Evolutionary conservation across 306 rosid genomes (phyloP), one percentile per base, ranked within the genome.

Genomic region (Casuarina glauca): DNA sequence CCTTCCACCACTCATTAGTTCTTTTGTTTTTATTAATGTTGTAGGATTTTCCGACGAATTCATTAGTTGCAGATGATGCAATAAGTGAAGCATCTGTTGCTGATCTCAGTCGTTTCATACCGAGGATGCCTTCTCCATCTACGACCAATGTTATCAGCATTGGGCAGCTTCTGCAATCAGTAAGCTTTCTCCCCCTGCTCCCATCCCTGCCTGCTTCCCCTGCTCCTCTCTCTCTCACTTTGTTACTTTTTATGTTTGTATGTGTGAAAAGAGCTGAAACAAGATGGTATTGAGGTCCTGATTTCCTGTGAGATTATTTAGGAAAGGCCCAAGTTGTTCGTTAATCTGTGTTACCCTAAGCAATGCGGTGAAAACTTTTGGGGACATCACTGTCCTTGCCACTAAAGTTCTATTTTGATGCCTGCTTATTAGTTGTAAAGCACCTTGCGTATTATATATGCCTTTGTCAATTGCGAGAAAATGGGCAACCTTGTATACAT

Each of bases 81-180:
- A 82, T 76, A 66, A 93, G 98, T 78, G 99, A 96, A 86, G 91
- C 88, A 78, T 91, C 99, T 49, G 96, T 93, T 54, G 86, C 89
- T 39, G 94, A 90, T 75, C 74, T 91, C 67, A 79, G 94, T 75
- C 85, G 89, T 52, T 91, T 93, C 82, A 84, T 89, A 78, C 93
- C 97, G 17, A 91, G 81, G 86, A 79, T 86, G 74, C 89, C 86
- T 35, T 82, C 97, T 63, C 88, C 97, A 72, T 84, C 89, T 4
- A 51, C 76, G 26, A 76, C 97, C 44, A 90, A 77, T 63, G 88
- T 95, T 73, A 90, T 96, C 83, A 88, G 98, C 87, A 88, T 96
- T 20, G 96, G 99, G 73, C 98, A 91, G 83, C 98, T 96, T 79
- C 74, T 96, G 79, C 94, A 96, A 87, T 93, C 99, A 84, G 98